Conservation (phyloP, 2,329 filamentous ascomycete species). For the Colletotrichum aenigma region DNA sequence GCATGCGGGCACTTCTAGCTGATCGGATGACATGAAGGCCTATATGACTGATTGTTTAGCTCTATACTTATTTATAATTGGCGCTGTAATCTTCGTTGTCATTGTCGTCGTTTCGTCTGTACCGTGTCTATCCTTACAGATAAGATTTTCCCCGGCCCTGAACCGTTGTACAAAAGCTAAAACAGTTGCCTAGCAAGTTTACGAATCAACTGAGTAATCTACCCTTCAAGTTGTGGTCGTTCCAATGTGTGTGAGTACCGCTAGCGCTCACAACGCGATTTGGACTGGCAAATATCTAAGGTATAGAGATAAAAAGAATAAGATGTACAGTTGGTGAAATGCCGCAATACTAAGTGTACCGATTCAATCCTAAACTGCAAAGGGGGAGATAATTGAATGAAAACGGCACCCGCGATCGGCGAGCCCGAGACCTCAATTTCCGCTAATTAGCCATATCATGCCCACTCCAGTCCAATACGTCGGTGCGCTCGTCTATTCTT, state of each 20-base stretch:
- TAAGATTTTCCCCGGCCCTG: not conserved
- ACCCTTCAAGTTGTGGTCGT: not conserved
- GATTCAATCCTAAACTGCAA: not conserved
- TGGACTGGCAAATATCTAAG: accelerated
- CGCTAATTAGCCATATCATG: not conserved
- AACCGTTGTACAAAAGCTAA: accelerated
- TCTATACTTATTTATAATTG: not conserved
- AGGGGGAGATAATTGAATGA: not conserved
- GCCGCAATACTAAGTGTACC: not conserved
- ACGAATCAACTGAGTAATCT: not conserved
- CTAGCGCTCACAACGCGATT: not conserved
- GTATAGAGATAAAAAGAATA: accelerated
- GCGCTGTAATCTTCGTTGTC: not conserved
- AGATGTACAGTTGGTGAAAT: not conserved
- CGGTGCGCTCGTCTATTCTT: not conserved
- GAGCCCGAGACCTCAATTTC: not conserved
- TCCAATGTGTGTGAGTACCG: not conserved
- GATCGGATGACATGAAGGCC: not conserved
- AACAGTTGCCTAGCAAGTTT: not conserved
- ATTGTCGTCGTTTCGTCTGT: not conserved
- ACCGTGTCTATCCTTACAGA: not conserved
- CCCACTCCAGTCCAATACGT: not conserved
- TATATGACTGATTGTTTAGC: not conserved
- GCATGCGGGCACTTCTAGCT: not conserved
- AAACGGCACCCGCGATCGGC: not conserved